These are phyloP conservation scores for Solanum habrochaites DNA, from an alignment of 257 asterid species.

Conservation along the genomic window DNA sequence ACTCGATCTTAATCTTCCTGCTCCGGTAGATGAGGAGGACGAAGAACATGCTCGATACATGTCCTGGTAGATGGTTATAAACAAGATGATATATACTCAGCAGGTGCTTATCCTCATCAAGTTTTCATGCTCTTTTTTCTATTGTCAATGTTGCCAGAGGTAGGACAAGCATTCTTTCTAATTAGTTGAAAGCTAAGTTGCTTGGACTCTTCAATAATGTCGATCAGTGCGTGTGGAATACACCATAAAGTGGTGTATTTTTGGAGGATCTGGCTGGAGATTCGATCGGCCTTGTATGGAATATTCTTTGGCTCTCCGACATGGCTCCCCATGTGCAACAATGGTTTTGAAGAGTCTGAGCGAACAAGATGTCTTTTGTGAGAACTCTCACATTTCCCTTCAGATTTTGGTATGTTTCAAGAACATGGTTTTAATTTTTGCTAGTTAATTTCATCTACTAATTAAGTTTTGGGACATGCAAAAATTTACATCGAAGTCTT, in stretches of 20 bases:
- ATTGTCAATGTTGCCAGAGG: not conserved
- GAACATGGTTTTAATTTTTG: not conserved
- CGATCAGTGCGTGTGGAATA: not conserved
- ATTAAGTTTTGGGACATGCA: not conserved
- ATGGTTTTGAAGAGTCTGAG: not conserved
- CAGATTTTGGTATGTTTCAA: conserved; percentile 5
- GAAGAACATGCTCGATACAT: conserved; percentile 23
- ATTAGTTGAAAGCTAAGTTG: not conserved
- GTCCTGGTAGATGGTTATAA: conserved; percentile 17
- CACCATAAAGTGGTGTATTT: not conserved
- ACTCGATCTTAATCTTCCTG: conserved; percentile 86
- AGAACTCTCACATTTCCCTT: not conserved
- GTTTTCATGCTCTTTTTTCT: not conserved
- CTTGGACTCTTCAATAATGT: not conserved
- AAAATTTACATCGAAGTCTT: not conserved
- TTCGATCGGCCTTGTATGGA: not conserved
- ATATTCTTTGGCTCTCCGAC: not conserved
- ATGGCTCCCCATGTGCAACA: not conserved
- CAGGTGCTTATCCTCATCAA: not conserved
- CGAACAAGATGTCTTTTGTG: not conserved
- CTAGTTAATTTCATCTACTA: not conserved
- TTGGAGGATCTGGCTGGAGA: not conserved
- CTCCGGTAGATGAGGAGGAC: conserved; percentile 55
- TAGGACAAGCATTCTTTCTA: not conserved
- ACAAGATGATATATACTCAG: not conserved